A percentile compares a stretch with the other conserved stretches of the same genome.
These are phyloP conservation scores for Podospora appendiculata DNA, from an alignment of 495 filamentous ascomycete species.

Conservation along the genomic window DNA sequence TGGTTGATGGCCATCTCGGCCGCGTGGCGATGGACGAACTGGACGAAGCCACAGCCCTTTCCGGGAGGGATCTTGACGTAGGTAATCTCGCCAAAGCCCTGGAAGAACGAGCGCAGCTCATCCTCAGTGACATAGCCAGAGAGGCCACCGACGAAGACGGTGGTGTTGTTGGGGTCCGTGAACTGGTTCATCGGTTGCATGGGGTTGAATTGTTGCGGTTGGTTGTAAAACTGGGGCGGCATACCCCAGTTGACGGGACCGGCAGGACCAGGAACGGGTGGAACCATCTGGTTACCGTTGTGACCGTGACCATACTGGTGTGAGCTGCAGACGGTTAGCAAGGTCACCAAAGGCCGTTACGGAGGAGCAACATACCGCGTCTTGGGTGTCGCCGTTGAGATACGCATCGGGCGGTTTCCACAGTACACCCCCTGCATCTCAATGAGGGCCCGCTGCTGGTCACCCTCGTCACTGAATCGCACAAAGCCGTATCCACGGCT, in stretches of 20 bases:
- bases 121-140: slow-evolving; percentile 99
- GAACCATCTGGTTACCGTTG: slow-evolving; percentile 27
- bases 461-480: slow-evolving; percentile 85
- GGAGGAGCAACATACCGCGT: slow-evolving; percentile 38
- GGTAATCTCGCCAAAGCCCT: slow-evolving; percentile 98
- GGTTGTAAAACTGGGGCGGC: slow-evolving; percentile 23
- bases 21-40: slow-evolving; percentile 98
- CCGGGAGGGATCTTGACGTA: slow-evolving; percentile 99
- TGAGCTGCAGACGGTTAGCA: slow-evolving; percentile 17
- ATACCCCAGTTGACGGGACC: slow-evolving; percentile 31
- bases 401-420: slow-evolving; percentile 97
- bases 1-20: slow-evolving; percentile 99
- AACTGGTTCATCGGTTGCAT: slow-evolving; percentile 98
- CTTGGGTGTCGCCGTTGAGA: slow-evolving; percentile 96
- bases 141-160: slow-evolving; percentile 95
- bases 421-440: slow-evolving; percentile 99
- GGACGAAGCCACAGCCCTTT: slow-evolving; percentile 98
- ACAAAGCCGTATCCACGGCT: slow-evolving; percentile 98
- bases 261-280: slow-evolving; percentile 24
- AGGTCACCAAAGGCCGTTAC: not conserved
- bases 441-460: slow-evolving; percentile 88
- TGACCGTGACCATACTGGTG: slow-evolving; percentile 33
- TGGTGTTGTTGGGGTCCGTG: slow-evolving; percentile 99
- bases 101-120: slow-evolving; percentile 98
- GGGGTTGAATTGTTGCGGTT: slow-evolving; percentile 32